phyloP scores from a whole-genome alignment of 2,329 filamentous ascomycete genomes.

The Xylariales sp. region DNA sequence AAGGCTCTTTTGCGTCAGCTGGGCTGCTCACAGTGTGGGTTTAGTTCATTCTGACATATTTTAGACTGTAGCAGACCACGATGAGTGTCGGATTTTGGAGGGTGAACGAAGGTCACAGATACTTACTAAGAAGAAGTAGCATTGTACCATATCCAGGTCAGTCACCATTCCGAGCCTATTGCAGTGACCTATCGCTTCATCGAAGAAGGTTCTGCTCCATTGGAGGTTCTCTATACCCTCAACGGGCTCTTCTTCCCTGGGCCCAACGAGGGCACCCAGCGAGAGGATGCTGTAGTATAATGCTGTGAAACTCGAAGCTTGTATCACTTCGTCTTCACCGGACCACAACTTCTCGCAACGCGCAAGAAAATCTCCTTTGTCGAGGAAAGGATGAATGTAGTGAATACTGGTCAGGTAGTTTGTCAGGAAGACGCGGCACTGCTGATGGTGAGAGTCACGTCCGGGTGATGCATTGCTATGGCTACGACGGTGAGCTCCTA shows the following conservation, averaged over 20 bases:
- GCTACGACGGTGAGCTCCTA: neutral
- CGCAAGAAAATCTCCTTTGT: conserved; percentile 37
- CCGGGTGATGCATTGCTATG: too few species aligned
- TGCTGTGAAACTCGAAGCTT: conserved; percentile 37
- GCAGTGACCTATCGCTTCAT: conserved; percentile 33
- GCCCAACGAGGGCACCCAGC: conserved; percentile 39
- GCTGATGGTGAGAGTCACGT: conserved; percentile 29
- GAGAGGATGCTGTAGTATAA: conserved; percentile 43
- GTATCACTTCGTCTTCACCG: conserved; percentile 12
- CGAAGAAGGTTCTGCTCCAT: conserved; percentile 42
- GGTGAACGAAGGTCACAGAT: neutral
- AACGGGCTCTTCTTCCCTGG: conserved; percentile 37
- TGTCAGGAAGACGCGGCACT: conserved; percentile 40
- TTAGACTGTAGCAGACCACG: conserved; percentile 30
- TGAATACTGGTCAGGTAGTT: conserved; percentile 44
- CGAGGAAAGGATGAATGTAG: conserved; percentile 42
- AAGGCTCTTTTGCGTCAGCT: too few species aligned
- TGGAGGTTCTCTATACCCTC: conserved; percentile 38
- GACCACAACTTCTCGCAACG: conserved; percentile 40
- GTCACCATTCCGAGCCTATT: conserved; percentile 37
- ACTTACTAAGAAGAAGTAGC: conserved; percentile 38
- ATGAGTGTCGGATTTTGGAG: neutral
- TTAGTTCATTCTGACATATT: conserved; percentile 44
- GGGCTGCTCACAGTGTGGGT: conserved; percentile 38
- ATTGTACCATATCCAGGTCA: conserved; percentile 43